Base-by-base conservation (phyloP, 352 stramenopile species). In the Ochromonadaceae sp. region DNA sequence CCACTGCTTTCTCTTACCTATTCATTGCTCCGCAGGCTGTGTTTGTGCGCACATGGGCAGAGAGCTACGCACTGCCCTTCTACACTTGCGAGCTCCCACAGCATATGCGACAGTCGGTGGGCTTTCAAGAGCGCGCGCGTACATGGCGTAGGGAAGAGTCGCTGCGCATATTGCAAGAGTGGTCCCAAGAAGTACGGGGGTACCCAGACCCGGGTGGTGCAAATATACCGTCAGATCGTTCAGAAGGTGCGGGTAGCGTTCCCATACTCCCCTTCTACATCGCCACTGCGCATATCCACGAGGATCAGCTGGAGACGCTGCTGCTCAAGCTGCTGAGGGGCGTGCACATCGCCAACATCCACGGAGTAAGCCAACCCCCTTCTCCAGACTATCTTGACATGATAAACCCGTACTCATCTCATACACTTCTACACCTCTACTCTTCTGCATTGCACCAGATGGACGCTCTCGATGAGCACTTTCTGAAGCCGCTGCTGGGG, bases 281-380 rank as follows among this genome's bases (percentile, higher is more conserved):
- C 39, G 66, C 84, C 1, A 87, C 79, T 26, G 82, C 78, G 15
- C 82, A 90, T 71, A 80, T 89, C 68, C 36, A 66, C 30, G 81
- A 87, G 74, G 83, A 89, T 76, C 77, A 80, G 25, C 74, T 76
- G n/a, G 81, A 91, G 72, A 86, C 80, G 20, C 63, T 86, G 48
- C 46, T 88, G 30, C 57, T 91, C 26, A 88, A 88, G 70, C 50
- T 87, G 4, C 55, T 88, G 28, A 68, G 83, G 22, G 83, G 83
- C 30, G 75, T 74, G 22, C 81, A 89, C 68, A 55, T 91, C 41
- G 75, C 75, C 31, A 86, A 87, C 71, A 53, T 87, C 38, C 65
- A 62, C 22, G 75, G 74, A 30, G 81, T 86, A 73, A 73, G 12
- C 5, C 0, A 31, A 36, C 35, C 35, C 9, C 38, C 32, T 31